Percentiles rank a stretch among this genome's conserved stretches.
phyloP scores from a whole-genome alignment of 2,329 filamentous ascomycete genomes.

The Clarireedia homoeocarpa region DNA sequence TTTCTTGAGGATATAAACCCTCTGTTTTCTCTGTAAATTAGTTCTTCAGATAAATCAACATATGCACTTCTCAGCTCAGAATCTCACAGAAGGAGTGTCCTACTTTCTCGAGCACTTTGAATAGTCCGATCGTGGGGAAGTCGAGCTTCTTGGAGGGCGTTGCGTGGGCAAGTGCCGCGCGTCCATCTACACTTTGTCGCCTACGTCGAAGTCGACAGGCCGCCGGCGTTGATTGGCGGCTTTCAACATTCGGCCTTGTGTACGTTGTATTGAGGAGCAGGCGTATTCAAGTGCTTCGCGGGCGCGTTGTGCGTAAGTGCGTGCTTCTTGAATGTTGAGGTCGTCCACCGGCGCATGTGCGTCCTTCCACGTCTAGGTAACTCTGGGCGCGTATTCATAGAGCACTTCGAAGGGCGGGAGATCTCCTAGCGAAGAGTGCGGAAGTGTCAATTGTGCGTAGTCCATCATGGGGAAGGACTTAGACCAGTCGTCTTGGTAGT shows the following conservation, averaged over 20 bases:
- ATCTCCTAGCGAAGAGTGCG: too few species aligned
- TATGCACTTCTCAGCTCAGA: too few species aligned
- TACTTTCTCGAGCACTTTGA: background rate
- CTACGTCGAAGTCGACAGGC: background rate
- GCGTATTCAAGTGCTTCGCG: background rate
- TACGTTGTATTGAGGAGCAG: background rate
- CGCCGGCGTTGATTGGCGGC: background rate
- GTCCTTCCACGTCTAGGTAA: too few species aligned
- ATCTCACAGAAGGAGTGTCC: background rate
- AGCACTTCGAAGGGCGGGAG: too few species aligned
- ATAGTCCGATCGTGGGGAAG: background rate
- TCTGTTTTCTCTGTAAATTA: too few species aligned
- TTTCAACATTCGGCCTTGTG: background rate
- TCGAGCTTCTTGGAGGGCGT: background rate
- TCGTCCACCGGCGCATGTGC: too few species aligned
- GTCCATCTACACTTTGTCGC: background rate
- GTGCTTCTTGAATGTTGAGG: too few species aligned
- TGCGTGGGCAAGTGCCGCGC: background rate
- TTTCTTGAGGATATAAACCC: too few species aligned
- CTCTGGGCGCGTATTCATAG: too few species aligned
- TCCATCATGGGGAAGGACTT: background rate
- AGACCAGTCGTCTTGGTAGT: constrained; percentile 5
- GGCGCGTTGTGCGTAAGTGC: too few species aligned
- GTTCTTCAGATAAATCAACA: too few species aligned
- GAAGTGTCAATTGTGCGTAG: too few species aligned